Evolutionary conservation across 2,329 filamentous ascomycete genomes (phyloP).

Genomic region (Alternaria rosae): DNA sequence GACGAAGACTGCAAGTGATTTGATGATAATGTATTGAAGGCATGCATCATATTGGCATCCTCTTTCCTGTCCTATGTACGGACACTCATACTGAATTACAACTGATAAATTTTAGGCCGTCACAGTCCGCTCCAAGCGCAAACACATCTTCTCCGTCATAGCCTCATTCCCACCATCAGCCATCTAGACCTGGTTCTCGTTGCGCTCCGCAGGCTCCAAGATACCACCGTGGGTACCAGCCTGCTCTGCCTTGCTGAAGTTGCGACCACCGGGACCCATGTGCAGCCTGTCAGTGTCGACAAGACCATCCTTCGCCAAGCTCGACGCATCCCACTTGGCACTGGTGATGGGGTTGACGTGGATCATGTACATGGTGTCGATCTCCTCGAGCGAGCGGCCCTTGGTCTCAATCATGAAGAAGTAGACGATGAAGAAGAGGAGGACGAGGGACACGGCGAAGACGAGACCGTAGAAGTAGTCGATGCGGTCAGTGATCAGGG

Average conservation of each 20-base stretch:
- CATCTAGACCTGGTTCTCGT: slow-evolving; percentile 31
- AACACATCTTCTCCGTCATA: neutral
- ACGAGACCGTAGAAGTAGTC: slow-evolving; percentile 78
- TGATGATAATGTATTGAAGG: neutral
- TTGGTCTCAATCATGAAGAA: slow-evolving; percentile 81
- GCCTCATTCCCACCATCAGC: neutral
- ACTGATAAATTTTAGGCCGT: slow-evolving; percentile 1
- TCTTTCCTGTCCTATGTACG: neutral
- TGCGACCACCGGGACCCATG: slow-evolving; percentile 42
- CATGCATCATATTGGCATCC: neutral
- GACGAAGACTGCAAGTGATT: neutral
- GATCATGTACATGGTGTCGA: slow-evolving; percentile 75
- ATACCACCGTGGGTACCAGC: slow-evolving; percentile 26
- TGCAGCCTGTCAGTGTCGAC: slow-evolving; percentile 44
- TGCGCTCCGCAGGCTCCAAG: slow-evolving; percentile 34
- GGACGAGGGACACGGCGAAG: slow-evolving; percentile 72
- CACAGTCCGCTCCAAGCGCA: neutral
- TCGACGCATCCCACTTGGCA: slow-evolving; percentile 56
- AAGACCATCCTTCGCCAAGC: slow-evolving; percentile 40
- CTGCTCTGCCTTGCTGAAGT: slow-evolving; percentile 45
- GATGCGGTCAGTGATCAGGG: slow-evolving; percentile 76
- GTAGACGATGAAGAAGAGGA: slow-evolving; percentile 72
- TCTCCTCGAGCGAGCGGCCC: slow-evolving; percentile 77
- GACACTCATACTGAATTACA: slow-evolving; percentile 1
- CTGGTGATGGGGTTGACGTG: slow-evolving; percentile 71